Conservation (phyloP, 305 asterid genomes). For the Nicotiana rustica region DNA sequence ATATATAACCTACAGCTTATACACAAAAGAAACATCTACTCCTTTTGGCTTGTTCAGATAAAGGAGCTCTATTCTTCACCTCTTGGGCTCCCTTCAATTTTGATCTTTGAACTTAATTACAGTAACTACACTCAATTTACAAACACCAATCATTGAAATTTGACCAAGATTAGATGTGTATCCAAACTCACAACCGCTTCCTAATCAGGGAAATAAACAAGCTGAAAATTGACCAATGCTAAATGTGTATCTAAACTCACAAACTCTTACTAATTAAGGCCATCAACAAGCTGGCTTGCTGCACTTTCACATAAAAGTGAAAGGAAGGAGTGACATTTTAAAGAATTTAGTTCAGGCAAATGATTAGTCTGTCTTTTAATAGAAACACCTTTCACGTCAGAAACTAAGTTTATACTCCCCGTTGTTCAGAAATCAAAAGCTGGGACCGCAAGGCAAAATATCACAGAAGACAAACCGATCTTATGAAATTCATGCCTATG, state of each 20-base stretch:
- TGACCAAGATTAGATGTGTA: background rate
- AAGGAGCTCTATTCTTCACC: background rate
- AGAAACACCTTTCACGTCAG: background rate
- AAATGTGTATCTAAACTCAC: background rate
- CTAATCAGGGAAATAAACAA: background rate
- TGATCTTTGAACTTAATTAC: background rate
- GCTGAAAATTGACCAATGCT: background rate
- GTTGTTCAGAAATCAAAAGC: background rate
- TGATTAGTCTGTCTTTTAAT: background rate
- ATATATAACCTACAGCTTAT: background rate
- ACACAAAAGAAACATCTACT: background rate
- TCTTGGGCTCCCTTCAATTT: background rate
- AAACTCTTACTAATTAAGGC: background rate
- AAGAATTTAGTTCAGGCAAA: background rate
- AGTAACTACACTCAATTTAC: background rate
- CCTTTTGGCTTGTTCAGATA: background rate
- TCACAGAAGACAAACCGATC: background rate
- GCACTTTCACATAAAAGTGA: background rate
- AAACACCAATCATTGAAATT: background rate
- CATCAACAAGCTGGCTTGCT: background rate
- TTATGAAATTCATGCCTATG: background rate
- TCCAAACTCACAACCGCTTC: background rate
- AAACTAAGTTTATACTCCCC: background rate
- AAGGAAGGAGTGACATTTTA: background rate
- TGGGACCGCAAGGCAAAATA: background rate